Percentiles rank a stretch among this genome's conserved stretches.
Evolutionary conservation across 2,329 filamentous ascomycete species (phyloP).

Genomic region (Exophiala phaeomuriformis): DNA sequence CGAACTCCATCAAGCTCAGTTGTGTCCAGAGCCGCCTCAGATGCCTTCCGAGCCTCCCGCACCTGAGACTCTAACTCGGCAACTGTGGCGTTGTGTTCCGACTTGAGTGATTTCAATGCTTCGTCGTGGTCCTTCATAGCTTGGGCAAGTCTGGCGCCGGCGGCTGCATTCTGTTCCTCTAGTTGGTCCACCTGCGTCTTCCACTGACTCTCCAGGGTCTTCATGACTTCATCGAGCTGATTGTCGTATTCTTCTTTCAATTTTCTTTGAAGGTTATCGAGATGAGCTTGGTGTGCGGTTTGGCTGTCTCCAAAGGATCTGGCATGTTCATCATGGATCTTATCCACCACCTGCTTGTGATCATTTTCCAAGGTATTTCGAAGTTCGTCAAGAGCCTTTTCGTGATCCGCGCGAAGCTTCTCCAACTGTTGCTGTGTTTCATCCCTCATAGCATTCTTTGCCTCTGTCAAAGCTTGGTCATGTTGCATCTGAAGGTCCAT

Average conservation of each 20-base stretch:
- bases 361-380: conserved; percentile 9
- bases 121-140: conserved; percentile 13
- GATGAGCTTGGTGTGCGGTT: conserved; percentile 13
- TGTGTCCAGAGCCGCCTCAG: conserved; percentile 9
- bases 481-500: conserved; percentile 18
- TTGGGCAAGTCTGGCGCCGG: conserved; percentile 13
- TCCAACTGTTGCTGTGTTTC: conserved; percentile 12
- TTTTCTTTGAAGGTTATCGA: conserved; percentile 17
- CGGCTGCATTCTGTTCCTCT: conserved; percentile 16
- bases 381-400: conserved; percentile 13
- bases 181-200: conserved; percentile 20
- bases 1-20: conserved; percentile 15
- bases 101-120: conserved; percentile 5
- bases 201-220: conserved; percentile 23
- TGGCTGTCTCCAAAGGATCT: conserved; percentile 19
- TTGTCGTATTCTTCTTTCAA: conserved; percentile 15
- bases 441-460: conserved; percentile 10
- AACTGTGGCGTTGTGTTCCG: conserved; percentile 14
- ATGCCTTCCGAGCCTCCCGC: conserved; percentile 6
- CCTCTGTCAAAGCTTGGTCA: conserved; percentile 14
- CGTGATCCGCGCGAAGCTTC: conserved; percentile 12
- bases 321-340: conserved; percentile 21
- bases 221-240: conserved; percentile 25
- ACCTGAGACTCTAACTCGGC: conserved; percentile 11
- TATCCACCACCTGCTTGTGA: conserved; percentile 16